Evolutionary conservation across 768 basidiomycete species (phyloP).

Genomic region (Termitomyces heimii): DNA sequence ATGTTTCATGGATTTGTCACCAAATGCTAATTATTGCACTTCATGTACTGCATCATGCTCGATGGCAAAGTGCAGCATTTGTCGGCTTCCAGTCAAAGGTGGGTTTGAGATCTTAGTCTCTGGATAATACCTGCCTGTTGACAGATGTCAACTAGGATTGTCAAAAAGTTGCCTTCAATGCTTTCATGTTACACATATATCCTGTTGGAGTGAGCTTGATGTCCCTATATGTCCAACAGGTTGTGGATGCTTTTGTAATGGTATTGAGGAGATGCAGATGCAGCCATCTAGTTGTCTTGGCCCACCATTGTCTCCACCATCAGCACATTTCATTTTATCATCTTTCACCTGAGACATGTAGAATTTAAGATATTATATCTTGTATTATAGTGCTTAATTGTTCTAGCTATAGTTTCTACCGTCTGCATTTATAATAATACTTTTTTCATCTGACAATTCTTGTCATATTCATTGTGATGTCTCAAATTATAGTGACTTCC

Average conservation of each 20-base stretch:
- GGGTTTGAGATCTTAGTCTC: conserved; percentile 5
- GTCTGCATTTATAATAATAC: not conserved
- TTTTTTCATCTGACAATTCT: too few relatives aligned
- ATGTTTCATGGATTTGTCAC: conserved; percentile 31
- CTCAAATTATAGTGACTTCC: too few relatives aligned
- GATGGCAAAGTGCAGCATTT: conserved; percentile 60
- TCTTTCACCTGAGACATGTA: conserved; percentile 4
- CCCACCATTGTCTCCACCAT: conserved; percentile 8
- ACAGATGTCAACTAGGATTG: conserved; percentile 42
- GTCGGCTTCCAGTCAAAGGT: conserved; percentile 76
- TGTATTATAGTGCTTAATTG: not conserved
- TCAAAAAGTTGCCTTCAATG: conserved; percentile 57
- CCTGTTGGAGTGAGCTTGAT: conserved; percentile 51
- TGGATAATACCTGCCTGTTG: not conserved
- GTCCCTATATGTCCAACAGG: conserved; percentile 57
- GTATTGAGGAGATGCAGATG: conserved; percentile 17
- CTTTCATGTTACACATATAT: conserved; percentile 59
- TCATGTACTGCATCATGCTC: conserved; percentile 36
- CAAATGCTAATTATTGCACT: conserved; percentile 33
- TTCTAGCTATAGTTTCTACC: not conserved
- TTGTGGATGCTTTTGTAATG: conserved; percentile 59
- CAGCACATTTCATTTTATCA: conserved; percentile 2
- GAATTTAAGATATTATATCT: not conserved
- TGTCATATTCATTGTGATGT: too few relatives aligned
- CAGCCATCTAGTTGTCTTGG: conserved; percentile 15